Evolutionary conservation across 2,329 filamentous ascomycete genomes (phyloP), one percentile per base, ranked within the genome.

Genomic region (Fusarium newnesense): DNA sequence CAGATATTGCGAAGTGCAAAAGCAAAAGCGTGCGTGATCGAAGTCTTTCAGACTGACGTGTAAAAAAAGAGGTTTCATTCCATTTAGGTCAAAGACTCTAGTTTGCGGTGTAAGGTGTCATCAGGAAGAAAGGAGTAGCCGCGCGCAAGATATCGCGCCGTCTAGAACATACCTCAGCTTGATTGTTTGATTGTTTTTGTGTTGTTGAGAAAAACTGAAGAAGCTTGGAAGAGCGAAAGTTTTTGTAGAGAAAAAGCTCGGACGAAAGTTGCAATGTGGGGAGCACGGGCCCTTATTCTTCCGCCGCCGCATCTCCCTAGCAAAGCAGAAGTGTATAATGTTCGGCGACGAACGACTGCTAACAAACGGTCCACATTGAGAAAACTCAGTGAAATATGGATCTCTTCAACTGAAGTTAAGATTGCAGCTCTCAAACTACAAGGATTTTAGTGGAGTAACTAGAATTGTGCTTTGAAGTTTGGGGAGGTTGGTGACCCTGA

Each of bases 81-180:
- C 87, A 83, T 82, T 70, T 82, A 86, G 92, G 91, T 97, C 94
- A 96, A 96, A 97, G 94, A 97, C 94, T 97, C 94, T 97, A 97
- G 93, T 95, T 95, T 92, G 91, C 89, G 92, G 93, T 94, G 92
- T 89, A 87, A 86, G 83, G 85, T 94, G 91, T 95, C 94, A 96
- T 96, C 94, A 94, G 82, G 84, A 84, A 86, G 70, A 73, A 68
- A 64, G 69, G 57, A 32, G 49, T 46, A 30, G 70, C 57, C 61
- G 68, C 54, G 68, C 54, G 69, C 57, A 26, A 59, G 19, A 49
- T 30, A 44, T 36, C 72, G 74, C 60, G 54, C 32, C 44, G 62
- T 46, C 26, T 60, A n/a, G 32, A 60, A 65, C 77, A 67, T 78
- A 80, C 79, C 76, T 78, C 60, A 64, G 75, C 72, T 75, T 58